Percentiles rank a stretch among this genome's conserved stretches.
Evolutionary conservation across 768 basidiomycete genomes (phyloP).

Genomic region (Tephrocybe sp.): DNA sequence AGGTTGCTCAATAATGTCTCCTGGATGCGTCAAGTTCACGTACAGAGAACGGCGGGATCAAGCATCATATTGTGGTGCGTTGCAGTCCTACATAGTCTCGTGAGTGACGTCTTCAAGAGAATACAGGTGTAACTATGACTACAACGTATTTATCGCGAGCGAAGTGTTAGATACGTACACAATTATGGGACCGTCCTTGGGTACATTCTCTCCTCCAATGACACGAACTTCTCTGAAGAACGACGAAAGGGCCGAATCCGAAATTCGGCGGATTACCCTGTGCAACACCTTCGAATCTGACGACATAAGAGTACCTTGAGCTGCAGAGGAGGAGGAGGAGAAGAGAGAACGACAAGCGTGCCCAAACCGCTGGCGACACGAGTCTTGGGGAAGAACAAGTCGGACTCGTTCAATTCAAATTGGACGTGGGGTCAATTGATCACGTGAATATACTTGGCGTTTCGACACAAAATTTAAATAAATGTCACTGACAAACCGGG

Average conservation of each 20-base stretch:
- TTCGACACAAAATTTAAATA: slow-evolving; percentile 6
- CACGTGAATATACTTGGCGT: no score
- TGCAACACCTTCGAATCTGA: slow-evolving; percentile 55
- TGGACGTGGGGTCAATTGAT: no score
- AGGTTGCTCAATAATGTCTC: slow-evolving; percentile 8
- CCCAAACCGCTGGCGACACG: no score
- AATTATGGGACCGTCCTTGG: slow-evolving; percentile 85
- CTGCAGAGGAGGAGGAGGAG: background rate
- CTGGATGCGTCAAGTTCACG: background rate
- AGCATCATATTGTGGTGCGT: slow-evolving; percentile 97
- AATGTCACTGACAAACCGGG: background rate
- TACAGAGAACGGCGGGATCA: slow-evolving; percentile 81
- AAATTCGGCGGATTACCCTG: slow-evolving; percentile 67
- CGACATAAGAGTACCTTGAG: slow-evolving; percentile 18
- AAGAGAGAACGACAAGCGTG: no score
- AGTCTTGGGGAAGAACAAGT: no score
- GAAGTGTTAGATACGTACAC: slow-evolving; percentile 64
- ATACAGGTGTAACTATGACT: background rate
- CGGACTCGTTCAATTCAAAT: no score
- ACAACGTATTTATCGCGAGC: background rate
- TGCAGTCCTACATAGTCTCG: slow-evolving; percentile 52
- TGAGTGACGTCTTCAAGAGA: background rate
- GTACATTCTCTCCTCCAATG: slow-evolving; percentile 87
- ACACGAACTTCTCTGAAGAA: slow-evolving; percentile 91
- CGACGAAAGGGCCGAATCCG: slow-evolving; percentile 72